Conservation (phyloP, 257 asterid species). For the Solanum lycopersicoides region DNA sequence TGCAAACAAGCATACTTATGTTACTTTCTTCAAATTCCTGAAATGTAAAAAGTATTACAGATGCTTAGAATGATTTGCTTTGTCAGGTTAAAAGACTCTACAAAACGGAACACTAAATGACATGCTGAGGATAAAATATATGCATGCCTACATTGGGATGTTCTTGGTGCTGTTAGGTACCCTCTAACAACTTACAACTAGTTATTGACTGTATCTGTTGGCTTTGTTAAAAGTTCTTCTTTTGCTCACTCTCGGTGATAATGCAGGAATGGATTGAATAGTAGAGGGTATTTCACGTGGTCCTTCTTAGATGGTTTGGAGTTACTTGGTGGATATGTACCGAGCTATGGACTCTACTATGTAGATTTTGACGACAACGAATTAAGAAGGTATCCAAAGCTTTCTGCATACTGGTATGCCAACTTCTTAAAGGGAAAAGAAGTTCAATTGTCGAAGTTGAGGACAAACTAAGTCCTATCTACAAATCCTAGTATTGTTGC, state of each 20-base stretch:
- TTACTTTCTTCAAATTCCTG: background rate
- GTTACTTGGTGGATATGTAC: slow-evolving; percentile 23
- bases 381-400: slow-evolving; percentile 22
- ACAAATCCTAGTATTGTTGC: background rate
- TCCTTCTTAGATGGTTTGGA: slow-evolving; percentile 51
- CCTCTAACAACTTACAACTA: background rate
- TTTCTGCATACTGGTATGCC: slow-evolving; percentile 43
- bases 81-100: background rate
- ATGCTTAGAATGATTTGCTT: background rate
- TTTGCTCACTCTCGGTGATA: background rate
- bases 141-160: slow-evolving; percentile 17
- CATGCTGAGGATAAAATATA: background rate
- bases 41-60: background rate
- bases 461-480: background rate
- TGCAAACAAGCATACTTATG: background rate
- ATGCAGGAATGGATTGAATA: slow-evolving; percentile 45
- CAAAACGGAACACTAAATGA: slow-evolving; percentile 15
- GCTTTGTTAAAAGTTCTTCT: background rate
- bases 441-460: background rate
- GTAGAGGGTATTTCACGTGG: slow-evolving; percentile 53
- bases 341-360: slow-evolving; percentile 32
- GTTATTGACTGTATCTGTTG: background rate
- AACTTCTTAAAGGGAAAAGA: slow-evolving; percentile 29
- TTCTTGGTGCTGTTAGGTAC: slow-evolving; percentile 23
- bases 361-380: slow-evolving; percentile 43